Evolutionary conservation across 164 flowering plant genomes (phyloP).

Genomic region (Magnolia officinalis): DNA sequence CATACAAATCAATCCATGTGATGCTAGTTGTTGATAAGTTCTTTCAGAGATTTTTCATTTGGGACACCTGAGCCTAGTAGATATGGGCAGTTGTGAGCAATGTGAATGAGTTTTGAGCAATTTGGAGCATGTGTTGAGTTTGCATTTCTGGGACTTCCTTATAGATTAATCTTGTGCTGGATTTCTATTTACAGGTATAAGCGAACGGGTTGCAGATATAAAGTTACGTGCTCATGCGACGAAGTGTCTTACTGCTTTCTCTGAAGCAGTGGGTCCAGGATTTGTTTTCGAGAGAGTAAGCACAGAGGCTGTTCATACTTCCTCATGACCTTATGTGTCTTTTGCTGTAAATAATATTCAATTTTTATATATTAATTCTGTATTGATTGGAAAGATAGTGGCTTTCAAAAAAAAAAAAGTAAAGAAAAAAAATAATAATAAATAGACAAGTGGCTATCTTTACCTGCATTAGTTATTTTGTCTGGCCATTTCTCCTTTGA

Average conservation of each 20-base stretch:
- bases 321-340: too few relatives aligned
- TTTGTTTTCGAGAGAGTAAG: conserved; percentile 94
- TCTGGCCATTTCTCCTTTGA: neutral
- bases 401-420: too few relatives aligned
- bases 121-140: neutral
- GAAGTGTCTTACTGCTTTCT: conserved; percentile 91
- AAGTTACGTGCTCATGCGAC: conserved; percentile 90
- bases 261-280: conserved; percentile 97
- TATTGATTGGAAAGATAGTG: too few relatives aligned
- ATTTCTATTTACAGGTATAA: conserved; percentile 45
- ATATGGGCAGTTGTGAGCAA: neutral
- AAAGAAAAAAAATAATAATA: too few relatives aligned
- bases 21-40: neutral
- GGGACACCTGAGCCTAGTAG: neutral
- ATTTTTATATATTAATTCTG: too few relatives aligned
- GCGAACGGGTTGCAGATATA: conserved; percentile 96
- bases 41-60: neutral
- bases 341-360: too few relatives aligned
- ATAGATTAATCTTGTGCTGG: neutral
- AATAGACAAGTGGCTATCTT: too few relatives aligned
- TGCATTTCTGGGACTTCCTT: neutral
- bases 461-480: neutral
- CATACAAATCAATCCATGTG: neutral
- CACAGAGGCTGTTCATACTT: conserved; percentile 3
- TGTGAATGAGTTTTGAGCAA: neutral